phyloP scores from a whole-genome alignment of 2,329 filamentous ascomycete species.

The Arthrobotrys musiformis region DNA sequence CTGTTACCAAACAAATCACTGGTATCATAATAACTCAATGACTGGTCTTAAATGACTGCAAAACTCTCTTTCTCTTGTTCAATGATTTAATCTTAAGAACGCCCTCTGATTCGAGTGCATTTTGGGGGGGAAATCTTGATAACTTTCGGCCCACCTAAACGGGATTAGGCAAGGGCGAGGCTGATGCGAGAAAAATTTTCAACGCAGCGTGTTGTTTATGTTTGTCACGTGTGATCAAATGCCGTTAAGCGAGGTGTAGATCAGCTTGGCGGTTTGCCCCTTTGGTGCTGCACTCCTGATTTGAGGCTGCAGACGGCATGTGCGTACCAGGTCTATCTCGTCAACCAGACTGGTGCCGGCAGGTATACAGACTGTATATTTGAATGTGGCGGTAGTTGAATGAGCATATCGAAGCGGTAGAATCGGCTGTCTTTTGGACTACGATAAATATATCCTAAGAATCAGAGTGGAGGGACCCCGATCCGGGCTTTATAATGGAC shows the following conservation, averaged over 20 bases:
- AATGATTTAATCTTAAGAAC: background rate
- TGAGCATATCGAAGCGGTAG: background rate
- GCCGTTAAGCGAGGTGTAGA: background rate
- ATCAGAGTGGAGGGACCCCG: no score
- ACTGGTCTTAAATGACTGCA: background rate
- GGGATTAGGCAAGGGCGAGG: background rate
- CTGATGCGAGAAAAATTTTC: constrained; percentile 31
- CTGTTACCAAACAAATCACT: constrained; percentile 12
- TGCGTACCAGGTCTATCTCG: no score
- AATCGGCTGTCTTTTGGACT: no score
- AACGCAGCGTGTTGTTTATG: constrained; percentile 47
- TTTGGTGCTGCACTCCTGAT: background rate
- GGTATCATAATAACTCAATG: constrained; percentile 29
- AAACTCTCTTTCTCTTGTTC: background rate
- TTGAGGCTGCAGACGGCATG: background rate
- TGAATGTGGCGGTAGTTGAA: no score
- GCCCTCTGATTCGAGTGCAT: background rate
- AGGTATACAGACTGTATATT: background rate
- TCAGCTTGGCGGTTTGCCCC: background rate
- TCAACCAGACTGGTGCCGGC: background rate
- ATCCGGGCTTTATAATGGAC: no score
- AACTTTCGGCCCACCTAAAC: background rate
- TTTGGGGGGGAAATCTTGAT: no score
- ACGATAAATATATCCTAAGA: no score
- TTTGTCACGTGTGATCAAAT: constrained; percentile 28